Conservation (phyloP, 73 alveolate genomes). For the Tetrahymena elliotti region DNA sequence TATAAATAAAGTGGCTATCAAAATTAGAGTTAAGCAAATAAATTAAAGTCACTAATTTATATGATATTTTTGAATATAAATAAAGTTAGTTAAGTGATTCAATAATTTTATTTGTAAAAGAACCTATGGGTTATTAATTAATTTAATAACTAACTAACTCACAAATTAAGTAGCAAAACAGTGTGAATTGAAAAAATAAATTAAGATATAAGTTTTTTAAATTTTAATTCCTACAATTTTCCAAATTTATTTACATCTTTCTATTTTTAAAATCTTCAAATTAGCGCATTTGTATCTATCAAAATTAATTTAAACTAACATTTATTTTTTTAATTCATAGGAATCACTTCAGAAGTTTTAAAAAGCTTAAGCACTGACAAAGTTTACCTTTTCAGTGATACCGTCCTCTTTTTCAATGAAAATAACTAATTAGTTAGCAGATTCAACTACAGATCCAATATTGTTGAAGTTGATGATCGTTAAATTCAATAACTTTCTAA, state of each 20-base stretch:
- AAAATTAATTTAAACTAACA: not conserved
- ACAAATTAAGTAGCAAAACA: no score
- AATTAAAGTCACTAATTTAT: no score
- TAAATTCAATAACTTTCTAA: not conserved
- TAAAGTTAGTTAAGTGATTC: no score
- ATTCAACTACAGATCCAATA: not conserved
- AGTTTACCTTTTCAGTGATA: not conserved
- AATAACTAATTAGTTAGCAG: not conserved
- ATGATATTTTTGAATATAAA: no score
- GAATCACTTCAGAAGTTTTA: not conserved
- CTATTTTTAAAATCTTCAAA: not conserved
- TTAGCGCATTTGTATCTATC: not conserved
- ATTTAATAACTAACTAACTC: no score
- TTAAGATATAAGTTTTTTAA: no score
- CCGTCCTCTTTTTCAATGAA: not conserved
- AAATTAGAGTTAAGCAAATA: no score
- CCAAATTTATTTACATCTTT: no score
- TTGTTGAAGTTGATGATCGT: not conserved
- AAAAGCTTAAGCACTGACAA: not conserved
- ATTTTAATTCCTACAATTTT: no score
- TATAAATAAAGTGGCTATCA: not conserved
- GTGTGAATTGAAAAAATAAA: no score
- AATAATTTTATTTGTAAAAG: no score
- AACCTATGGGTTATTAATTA: no score
- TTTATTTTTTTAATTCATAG: not conserved